These are phyloP conservation scores for Monilinia polystroma DNA, from an alignment of 2,329 filamentous ascomycete species.

Conservation along the genomic window DNA sequence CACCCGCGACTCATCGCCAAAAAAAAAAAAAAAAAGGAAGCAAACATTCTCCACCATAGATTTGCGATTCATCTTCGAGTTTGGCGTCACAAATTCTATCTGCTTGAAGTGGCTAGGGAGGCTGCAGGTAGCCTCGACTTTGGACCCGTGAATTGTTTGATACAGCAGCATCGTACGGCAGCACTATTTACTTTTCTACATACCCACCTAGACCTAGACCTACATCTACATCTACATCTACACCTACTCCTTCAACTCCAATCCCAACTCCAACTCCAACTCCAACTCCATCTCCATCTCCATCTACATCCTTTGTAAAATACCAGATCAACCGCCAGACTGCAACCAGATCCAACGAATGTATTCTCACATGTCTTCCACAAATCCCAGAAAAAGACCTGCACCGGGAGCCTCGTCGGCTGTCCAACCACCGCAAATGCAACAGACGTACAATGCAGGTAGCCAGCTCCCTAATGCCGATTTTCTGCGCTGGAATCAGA, in stretches of 20 bases:
- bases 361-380: conserved; percentile 41
- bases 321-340: background rate
- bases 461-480: conserved; percentile 51
- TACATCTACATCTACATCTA: background rate
- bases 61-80: conserved; percentile 24
- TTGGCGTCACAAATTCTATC: conserved; percentile 22
- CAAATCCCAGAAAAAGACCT: conserved; percentile 66
- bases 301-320: background rate
- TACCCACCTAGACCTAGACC: background rate
- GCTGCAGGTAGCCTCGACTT: conserved; percentile 39
- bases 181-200: conserved; percentile 1
- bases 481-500: conserved; percentile 53
- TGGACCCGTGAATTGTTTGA: conserved; percentile 15
- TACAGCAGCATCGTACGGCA: conserved; percentile 7
- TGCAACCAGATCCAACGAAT: conserved; percentile 24
- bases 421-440: conserved; percentile 53
- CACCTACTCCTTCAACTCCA: background rate
- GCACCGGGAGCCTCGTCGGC: conserved; percentile 70
- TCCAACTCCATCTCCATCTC: too few species aligned
- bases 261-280: background rate
- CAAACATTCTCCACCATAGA: conserved; percentile 12
- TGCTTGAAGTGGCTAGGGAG: conserved; percentile 34
- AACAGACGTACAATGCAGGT: conserved; percentile 49
- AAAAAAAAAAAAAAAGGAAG: background rate
- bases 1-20: conserved; percentile 24